phyloP scores from a whole-genome alignment of 1,284 basidiomycete genomes.

The Tausonia pullulans region DNA sequence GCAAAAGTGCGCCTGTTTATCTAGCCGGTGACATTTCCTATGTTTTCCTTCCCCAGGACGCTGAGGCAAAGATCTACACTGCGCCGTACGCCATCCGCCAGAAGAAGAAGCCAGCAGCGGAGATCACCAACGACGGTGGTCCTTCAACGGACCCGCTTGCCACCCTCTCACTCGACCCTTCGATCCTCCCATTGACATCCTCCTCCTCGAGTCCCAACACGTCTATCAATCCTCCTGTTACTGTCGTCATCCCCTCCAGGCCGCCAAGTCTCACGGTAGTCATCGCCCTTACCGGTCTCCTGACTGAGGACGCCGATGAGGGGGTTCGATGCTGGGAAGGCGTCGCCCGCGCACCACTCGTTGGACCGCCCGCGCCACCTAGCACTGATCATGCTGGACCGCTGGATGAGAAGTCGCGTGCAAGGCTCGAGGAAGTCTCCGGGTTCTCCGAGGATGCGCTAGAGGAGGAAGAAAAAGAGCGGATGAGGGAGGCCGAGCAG shows the following conservation, averaged over 20 bases:
- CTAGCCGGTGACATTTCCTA: too few species aligned
- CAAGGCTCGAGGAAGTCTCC: background rate
- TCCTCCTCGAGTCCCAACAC: too few species aligned
- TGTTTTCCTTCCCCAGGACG: slow-evolving; percentile 15
- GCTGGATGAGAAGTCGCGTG: slow-evolving; percentile 6
- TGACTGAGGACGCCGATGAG: slow-evolving; percentile 36
- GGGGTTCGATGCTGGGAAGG: slow-evolving; percentile 35
- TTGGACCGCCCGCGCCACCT: too few species aligned
- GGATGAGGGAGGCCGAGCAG: background rate
- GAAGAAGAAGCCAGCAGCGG: slow-evolving; percentile 16
- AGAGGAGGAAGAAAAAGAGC: background rate
- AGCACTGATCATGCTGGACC: background rate
- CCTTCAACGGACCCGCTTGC: too few species aligned
- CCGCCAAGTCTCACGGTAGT: slow-evolving; percentile 26
- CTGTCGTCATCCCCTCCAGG: background rate
- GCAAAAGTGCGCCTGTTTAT: too few species aligned
- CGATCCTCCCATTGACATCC: too few species aligned
- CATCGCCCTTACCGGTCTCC: slow-evolving; percentile 40
- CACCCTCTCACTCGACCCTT: too few species aligned
- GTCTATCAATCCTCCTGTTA: too few species aligned
- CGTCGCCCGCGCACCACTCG: slow-evolving; percentile 19
- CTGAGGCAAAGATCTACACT: slow-evolving; percentile 23
- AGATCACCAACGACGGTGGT: background rate
- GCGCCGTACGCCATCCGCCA: slow-evolving; percentile 13
- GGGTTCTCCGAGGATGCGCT: background rate